These are phyloP conservation scores for Pseudogymnoascus sp. DNA, from an alignment of 2,329 filamentous ascomycete genomes.

Conservation along the genomic window DNA sequence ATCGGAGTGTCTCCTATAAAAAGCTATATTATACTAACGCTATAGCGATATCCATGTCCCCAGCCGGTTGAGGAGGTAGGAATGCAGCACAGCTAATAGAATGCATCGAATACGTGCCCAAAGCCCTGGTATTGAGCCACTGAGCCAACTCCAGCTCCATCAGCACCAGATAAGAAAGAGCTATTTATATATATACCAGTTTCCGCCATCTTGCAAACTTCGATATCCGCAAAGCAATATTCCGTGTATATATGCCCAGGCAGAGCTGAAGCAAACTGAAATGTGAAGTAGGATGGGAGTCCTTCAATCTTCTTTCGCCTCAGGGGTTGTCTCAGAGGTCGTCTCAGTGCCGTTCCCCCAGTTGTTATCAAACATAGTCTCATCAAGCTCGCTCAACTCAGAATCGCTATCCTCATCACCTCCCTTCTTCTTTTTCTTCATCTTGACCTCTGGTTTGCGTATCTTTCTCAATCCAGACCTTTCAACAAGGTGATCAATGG, in stretches of 20 bases:
- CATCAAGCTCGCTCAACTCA: slow-evolving; percentile 9
- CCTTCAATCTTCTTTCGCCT: neutral
- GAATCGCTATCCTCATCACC: slow-evolving; percentile 15
- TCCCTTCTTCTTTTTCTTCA: slow-evolving; percentile 20
- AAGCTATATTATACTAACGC: neutral
- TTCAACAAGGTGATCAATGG: slow-evolving; percentile 55
- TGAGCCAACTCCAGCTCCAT: neutral
- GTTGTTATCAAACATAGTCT: neutral
- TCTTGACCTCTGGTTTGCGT: slow-evolving; percentile 23
- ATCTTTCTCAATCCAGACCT: slow-evolving; percentile 48
- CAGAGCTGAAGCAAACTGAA: neutral
- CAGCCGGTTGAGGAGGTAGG: neutral
- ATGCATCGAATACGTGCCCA: neutral
- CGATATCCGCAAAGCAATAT: neutral
- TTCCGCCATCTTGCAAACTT: neutral
- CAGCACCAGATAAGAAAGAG: neutral
- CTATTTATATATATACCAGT: neutral
- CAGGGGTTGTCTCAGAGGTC: neutral
- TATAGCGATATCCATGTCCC: neutral
- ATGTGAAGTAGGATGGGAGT: neutral
- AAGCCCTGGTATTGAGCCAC: neutral
- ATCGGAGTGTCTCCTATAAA: neutral
- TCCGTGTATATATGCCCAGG: neutral
- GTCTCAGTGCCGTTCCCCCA: neutral
- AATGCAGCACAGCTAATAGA: neutral